These are phyloP conservation scores for Amaranthus hypochondriacus DNA, from an alignment of 148 eudicot species.

Conservation along the genomic window DNA sequence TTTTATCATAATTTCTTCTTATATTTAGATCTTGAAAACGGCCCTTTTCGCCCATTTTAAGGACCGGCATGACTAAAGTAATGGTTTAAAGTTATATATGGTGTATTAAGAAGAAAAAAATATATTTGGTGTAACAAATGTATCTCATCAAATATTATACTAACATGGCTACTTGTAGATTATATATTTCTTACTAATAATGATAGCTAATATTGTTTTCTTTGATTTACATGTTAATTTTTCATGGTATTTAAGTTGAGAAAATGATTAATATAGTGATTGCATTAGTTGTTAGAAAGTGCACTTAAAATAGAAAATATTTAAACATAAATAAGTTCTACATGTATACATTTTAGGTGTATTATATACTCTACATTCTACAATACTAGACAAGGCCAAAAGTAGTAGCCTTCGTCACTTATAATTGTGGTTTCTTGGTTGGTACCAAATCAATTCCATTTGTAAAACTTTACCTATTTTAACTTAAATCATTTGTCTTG, in stretches of 20 bases:
- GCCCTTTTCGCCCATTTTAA: too few species aligned
- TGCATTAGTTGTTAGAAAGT: constrained; percentile 17
- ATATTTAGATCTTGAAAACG: too few species aligned
- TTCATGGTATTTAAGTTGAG: neutral
- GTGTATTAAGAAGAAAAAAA: too few species aligned
- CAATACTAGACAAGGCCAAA: constrained; percentile 10
- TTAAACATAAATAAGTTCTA: neutral
- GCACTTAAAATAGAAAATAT: constrained; percentile 8
- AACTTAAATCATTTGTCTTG: constrained; percentile 2
- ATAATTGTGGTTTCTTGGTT: constrained; percentile 16
- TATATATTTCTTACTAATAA: neutral
- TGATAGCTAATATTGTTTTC: neutral
- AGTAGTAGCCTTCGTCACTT: constrained; percentile 13
- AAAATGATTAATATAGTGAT: neutral
- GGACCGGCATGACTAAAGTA: too few species aligned
- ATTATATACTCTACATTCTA: neutral
- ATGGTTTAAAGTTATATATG: too few species aligned
- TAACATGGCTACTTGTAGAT: neutral
- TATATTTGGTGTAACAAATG: neutral
- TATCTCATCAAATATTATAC: neutral
- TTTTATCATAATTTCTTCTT: too few species aligned
- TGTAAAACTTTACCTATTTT: neutral
- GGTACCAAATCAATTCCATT: constrained; percentile 15
- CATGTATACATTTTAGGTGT: neutral
- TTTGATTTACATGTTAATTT: neutral